Evolutionary conservation across 2,329 filamentous ascomycete genomes (phyloP), one percentile per base, ranked within the genome.

Genomic region (Exophiala viscosa): DNA sequence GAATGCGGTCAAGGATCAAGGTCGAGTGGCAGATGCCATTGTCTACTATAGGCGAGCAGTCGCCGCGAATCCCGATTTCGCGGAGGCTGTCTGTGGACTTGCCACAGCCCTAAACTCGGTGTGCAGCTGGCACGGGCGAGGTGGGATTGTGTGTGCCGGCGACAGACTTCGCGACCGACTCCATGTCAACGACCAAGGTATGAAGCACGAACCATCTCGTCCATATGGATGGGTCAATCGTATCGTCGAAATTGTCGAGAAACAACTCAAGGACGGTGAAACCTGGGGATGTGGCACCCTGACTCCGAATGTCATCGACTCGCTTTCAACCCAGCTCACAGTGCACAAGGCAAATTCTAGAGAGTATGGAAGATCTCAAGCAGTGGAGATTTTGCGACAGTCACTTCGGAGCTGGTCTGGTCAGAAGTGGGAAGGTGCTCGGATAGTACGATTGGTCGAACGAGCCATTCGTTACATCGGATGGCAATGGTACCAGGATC

Each of bases 1-100:
- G 50, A 99, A 99, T 68, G 93, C 93, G 7, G 91, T 99, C 60
- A 99, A 99, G 69, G 93, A 99, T 68, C 90, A 95, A 62, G 93
- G 93, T 2, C 84, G 88, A 39, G 89, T 97, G 60, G 87, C 84
- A 51, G 93, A 99, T 67, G 93, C 93, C 1, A 97, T 99, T 54
- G 74, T 76, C 20, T 97, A 95, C 68, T 99, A 99, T 73, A 88
- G 84, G 64, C 83, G 91, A 59, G 93, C 93, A 35, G 92, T 99
- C 8, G 79, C 81, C 32, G 84, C 91, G n/a, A 99, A 93, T 62
- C 92, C 93, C 0, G 87, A 95, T 32, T 99, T 99, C 71, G 90
- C 93, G 1, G 93, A 99, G 72, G 93, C 93, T 5, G 92, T 99
- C 0, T 99, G 93, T 69, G 93, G 93, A 6, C 79, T 99, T 47